Percentiles rank a stretch among this genome's conserved stretches.
Evolutionary conservation across 208 protist species (phyloP).

Genomic region (Vickermania ingenoplastis): DNA sequence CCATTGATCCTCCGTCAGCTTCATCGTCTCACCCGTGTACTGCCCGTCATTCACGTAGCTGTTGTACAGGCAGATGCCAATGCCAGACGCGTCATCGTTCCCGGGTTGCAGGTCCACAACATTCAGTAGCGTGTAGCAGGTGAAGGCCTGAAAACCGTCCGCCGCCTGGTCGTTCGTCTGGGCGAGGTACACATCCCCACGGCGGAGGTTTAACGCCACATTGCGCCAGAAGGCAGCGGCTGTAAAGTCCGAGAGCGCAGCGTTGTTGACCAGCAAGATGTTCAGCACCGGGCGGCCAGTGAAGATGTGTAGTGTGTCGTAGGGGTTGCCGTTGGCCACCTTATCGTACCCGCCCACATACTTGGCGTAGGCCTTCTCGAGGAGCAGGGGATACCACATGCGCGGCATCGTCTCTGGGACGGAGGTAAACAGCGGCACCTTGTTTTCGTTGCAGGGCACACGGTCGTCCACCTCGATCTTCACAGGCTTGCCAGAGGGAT

Average conservation of each 20-base stretch:
- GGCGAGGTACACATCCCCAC: slow-evolving; percentile 66
- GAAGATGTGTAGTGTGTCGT: slow-evolving; percentile 77
- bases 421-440: slow-evolving; percentile 68
- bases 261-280: slow-evolving; percentile 67
- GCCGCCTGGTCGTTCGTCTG: slow-evolving; percentile 40
- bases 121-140: slow-evolving; percentile 66
- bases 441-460: slow-evolving; percentile 50
- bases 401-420: slow-evolving; percentile 25
- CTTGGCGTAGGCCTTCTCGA: slow-evolving; percentile 90
- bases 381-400: slow-evolving; percentile 73
- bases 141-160: slow-evolving; percentile 60
- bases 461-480: slow-evolving; percentile 72
- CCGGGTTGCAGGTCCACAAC: slow-evolving; percentile 35
- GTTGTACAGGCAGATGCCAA: slow-evolving; percentile 70
- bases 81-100: slow-evolving; percentile 31
- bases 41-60: slow-evolving; percentile 52
- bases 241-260: slow-evolving; percentile 64
- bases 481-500: slow-evolving; percentile 55
- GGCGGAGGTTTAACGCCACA: slow-evolving; percentile 37
- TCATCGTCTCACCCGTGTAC: slow-evolving; percentile 42
- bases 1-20: slow-evolving; percentile 31
- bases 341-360: slow-evolving; percentile 75
- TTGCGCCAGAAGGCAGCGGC: slow-evolving; percentile 57
- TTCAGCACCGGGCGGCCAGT: slow-evolving; percentile 73
- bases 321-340: slow-evolving; percentile 70